Evolutionary conservation across 108 stramenopile species (phyloP), one percentile per base, ranked within the genome.

Genomic region (Craspedostauros australis): DNA sequence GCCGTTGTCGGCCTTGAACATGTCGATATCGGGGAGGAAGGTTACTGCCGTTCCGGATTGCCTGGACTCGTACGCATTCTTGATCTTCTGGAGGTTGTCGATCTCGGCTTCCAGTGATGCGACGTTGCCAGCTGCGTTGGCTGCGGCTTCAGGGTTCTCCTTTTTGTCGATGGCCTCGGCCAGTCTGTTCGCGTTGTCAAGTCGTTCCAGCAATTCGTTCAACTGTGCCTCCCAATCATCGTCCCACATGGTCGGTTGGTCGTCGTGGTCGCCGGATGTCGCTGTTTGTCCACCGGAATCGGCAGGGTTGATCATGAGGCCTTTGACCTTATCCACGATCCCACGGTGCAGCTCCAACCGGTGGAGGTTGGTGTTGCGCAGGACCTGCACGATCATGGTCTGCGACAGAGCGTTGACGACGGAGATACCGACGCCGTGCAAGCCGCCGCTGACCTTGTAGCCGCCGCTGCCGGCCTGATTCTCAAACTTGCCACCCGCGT

Each of bases 401-500:
- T 84, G 69, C 37, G 84, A 86, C 42, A 97, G 59, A 8, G 96
- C 96, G 75, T 97, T 97, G 6, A 97, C 96, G 6, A 97, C 96
- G 41, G 75, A 80, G 31, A 97, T 88, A n/a, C 96, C 96, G 14
- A 97, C 96, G 31, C 96, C 96, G 64, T 97, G 96, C 50, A 97
- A 60, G 7, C 96, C 96, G 8, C 96, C 96, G 23, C 73, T 76
- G 16, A 94, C 93, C 63, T 95, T 93, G 71, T 97, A 97, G 4
- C 94, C 96, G 34, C 73, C 66, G 14, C 44, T 68, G 16, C 79
- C 81, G 24, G 54, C 66, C 40, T 90, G 82, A 69, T 89, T 89
- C 43, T 94, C 94, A 49, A 97, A 97, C 70, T 97, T 97, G n/a
- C 96, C 96, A 9, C 96, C 96, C 0, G 96, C 96, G 56, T 97